These are phyloP conservation scores for Bipolaris gigantea DNA, from an alignment of 2,329 filamentous ascomycete species.

Conservation along the genomic window DNA sequence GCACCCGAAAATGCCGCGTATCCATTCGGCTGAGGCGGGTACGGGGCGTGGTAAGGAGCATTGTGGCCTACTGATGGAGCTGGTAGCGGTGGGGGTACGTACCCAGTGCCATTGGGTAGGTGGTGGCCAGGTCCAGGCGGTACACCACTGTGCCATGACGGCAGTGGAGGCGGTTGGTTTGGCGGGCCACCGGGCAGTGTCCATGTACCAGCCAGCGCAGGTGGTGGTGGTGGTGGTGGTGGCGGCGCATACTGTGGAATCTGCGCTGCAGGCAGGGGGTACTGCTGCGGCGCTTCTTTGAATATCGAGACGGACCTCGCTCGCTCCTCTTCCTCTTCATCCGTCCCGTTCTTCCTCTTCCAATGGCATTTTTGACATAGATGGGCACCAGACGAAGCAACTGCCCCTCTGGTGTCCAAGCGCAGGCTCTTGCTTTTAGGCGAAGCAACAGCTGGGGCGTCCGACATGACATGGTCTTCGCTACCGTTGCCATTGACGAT, in stretches of 20 bases:
- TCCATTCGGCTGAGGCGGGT: slow-evolving; percentile 37
- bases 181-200: slow-evolving; percentile 22
- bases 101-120: slow-evolving; percentile 38
- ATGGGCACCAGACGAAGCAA: slow-evolving; percentile 27
- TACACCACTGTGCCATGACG: slow-evolving; percentile 36
- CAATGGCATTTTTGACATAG: slow-evolving; percentile 56
- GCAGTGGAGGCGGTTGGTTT: slow-evolving; percentile 35
- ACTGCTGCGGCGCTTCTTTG: slow-evolving; percentile 39
- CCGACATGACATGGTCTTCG: slow-evolving; percentile 34
- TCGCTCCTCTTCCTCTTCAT: slow-evolving; percentile 35
- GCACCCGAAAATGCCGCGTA: slow-evolving; percentile 39
- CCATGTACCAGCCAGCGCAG: slow-evolving; percentile 29
- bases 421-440: slow-evolving; percentile 21
- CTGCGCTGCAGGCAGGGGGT: slow-evolving; percentile 37
- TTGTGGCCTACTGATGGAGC: slow-evolving; percentile 29
- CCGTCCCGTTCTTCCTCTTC: slow-evolving; percentile 46
- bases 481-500: slow-evolving; percentile 26
- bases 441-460: slow-evolving; percentile 30
- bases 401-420: slow-evolving; percentile 29
- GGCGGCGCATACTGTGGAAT: slow-evolving; percentile 29
- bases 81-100: slow-evolving; percentile 29
- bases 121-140: slow-evolving; percentile 30
- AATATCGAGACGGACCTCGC: slow-evolving; percentile 33
- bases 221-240: slow-evolving; percentile 26
- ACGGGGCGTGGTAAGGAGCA: slow-evolving; percentile 39